Evolutionary conservation across 805 yeast species (phyloP), one percentile per base, ranked within the genome.

Genomic region (Sugiyamaella mastotermitis): DNA sequence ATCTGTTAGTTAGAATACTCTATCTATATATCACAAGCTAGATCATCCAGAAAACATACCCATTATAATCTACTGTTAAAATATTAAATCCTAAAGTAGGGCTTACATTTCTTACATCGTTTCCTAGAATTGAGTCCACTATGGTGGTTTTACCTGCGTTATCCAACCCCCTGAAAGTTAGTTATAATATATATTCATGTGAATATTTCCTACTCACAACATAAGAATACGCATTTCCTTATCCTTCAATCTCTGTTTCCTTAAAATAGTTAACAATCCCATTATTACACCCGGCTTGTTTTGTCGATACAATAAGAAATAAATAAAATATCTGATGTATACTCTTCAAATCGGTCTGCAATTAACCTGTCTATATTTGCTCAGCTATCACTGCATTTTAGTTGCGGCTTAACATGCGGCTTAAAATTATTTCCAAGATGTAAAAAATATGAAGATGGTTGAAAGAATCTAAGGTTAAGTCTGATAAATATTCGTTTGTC

Each of bases 81-180:
- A 88, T 90, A 50, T 77, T 80, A 60, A 88, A 90, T 11, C 97
- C 97, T 69, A 88, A 72, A 0, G 97, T 88, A 0, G 97, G 97
- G 7, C 84, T 71, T 4, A 87, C 77, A n/a, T 64, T 64, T 5
- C 56, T 50, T 5, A 71, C 66, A 42, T 76, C 76, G 46, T 69
- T 64, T 46, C 60, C 57, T 24, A 81, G 64, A 11, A 84, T 53
- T 14, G 65, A 55, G 41, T 78, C 77, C 16, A 87, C 80, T 2
- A 90, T 72, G 0, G 96, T 83, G 2, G 96, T 83, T 57, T 88
- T 88, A 2, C 97, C 97, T 0, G 95, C 74, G 57, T 85, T 86
- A 55, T 88, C 97, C 3, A 88, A 71, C 0, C 97, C 97, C 9
- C 66, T 60, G 29, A 27, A 11, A 27, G 18, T 27, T 10, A 4